Percentiles rank a stretch among this genome's conserved stretches.
Conservation (phyloP, 306 rosid species). For the Lathyrus aphaca region DNA sequence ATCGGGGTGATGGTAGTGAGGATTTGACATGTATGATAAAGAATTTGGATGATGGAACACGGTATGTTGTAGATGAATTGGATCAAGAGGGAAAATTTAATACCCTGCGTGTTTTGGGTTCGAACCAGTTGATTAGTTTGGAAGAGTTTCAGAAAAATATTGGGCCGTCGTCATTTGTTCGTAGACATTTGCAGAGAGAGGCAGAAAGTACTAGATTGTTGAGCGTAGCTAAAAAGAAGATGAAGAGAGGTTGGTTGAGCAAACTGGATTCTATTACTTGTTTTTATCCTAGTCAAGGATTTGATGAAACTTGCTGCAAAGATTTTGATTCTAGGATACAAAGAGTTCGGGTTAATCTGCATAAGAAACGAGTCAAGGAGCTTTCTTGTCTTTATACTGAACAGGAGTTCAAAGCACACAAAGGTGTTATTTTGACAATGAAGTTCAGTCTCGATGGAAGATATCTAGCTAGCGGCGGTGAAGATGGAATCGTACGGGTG, state of each 20-base stretch:
- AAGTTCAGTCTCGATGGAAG: constrained; percentile 84
- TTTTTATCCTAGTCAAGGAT: constrained; percentile 45
- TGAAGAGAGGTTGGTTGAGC: constrained; percentile 64
- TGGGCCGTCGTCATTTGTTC: constrained; percentile 56
- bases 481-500: constrained; percentile 76
- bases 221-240: constrained; percentile 44
- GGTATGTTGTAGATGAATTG: constrained; percentile 53
- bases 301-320: constrained; percentile 39
- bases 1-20: constrained; percentile 41
- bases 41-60: constrained; percentile 63
- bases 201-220: constrained; percentile 44
- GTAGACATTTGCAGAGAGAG: constrained; percentile 52
- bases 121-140: constrained; percentile 48
- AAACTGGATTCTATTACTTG: constrained; percentile 63
- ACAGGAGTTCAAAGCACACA: constrained; percentile 75
- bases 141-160: constrained; percentile 52
- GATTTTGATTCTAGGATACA: constrained; percentile 47
- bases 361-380: constrained; percentile 66
- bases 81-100: constrained; percentile 49
- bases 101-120: constrained; percentile 50
- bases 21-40: constrained; percentile 45
- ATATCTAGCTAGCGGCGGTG: constrained; percentile 82
- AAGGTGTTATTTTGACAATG: constrained; percentile 77
- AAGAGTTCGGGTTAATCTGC: constrained; percentile 63
- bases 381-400: constrained; percentile 70